Conservation (phyloP, 1,284 basidiomycete species). For the Inonotus hispidus region DNA sequence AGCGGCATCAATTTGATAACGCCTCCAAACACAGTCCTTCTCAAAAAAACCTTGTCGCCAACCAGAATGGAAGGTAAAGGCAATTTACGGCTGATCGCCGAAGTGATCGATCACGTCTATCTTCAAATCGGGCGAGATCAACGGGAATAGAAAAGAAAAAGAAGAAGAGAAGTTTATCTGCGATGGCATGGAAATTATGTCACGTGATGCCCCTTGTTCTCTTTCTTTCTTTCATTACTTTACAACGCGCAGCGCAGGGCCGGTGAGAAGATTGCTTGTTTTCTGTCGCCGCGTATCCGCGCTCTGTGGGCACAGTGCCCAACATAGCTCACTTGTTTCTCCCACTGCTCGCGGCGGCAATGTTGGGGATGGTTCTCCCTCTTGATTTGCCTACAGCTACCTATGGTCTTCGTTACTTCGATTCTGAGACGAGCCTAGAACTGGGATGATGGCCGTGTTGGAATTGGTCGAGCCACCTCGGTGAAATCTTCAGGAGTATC, state of each 20-base stretch:
- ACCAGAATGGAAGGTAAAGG: background rate
- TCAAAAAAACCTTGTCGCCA: background rate
- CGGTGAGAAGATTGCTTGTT: background rate
- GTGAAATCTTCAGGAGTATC: background rate
- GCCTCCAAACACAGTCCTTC: too few species aligned
- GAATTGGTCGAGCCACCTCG: background rate
- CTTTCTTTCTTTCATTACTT: too few species aligned
- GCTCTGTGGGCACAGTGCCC: background rate
- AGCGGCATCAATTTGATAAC: too few species aligned
- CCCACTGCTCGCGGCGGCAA: background rate
- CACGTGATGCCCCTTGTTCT: background rate
- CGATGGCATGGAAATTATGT: background rate
- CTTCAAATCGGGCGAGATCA: slow-evolving; percentile 4
- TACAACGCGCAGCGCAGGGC: too few species aligned
- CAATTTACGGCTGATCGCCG: background rate
- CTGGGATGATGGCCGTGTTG: background rate
- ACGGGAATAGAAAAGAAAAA: too few species aligned
- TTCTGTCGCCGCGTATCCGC: background rate
- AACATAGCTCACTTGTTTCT: background rate
- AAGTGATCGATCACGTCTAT: background rate
- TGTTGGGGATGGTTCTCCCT: background rate
- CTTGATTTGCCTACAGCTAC: background rate
- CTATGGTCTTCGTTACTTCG: background rate
- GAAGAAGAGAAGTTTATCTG: too few species aligned
- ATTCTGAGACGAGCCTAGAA: background rate